A percentile compares a stretch with the other conserved stretches of the same genome.
phyloP scores from a whole-genome alignment of 2,329 filamentous ascomycete species.

The Thelonectria rubi region DNA sequence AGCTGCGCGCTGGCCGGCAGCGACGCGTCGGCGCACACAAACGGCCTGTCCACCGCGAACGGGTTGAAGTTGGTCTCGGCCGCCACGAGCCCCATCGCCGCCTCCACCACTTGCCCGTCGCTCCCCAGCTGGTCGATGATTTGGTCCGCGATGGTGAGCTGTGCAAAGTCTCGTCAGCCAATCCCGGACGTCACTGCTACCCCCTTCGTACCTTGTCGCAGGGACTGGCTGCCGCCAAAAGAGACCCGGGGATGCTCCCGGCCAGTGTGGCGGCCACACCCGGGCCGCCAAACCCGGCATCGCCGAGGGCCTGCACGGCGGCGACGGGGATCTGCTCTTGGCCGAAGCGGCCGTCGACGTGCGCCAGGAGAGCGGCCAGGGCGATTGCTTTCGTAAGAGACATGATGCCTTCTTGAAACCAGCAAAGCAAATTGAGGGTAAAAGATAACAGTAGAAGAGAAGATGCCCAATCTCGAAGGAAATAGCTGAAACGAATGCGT shows the following conservation, averaged over 20 bases:
- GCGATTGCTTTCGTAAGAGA: constrained; percentile 30
- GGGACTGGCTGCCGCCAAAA: constrained; percentile 71
- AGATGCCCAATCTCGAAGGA: constrained; percentile 33
- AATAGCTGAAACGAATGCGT: constrained; percentile 41
- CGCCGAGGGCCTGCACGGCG: constrained; percentile 61
- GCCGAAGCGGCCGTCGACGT: constrained; percentile 66
- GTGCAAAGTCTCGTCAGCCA: constrained; percentile 33
- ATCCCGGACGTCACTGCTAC: not conserved
- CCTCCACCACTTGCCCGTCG: constrained; percentile 67
- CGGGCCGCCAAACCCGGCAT: constrained; percentile 58
- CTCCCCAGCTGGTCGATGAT: constrained; percentile 70
- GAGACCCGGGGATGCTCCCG: constrained; percentile 67
- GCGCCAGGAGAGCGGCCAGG: constrained; percentile 46
- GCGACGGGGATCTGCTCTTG: constrained; percentile 69
- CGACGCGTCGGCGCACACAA: constrained; percentile 69
- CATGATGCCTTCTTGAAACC: constrained; percentile 19
- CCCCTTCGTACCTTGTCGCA: constrained; percentile 64
- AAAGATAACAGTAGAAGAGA: constrained; percentile 25
- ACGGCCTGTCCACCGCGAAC: constrained; percentile 66
- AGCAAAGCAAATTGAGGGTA: constrained; percentile 17
- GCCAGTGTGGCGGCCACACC: constrained; percentile 72
- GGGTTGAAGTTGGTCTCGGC: constrained; percentile 81
- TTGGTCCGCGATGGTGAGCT: constrained; percentile 70
- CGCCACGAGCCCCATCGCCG: constrained; percentile 69
- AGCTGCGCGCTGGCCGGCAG: constrained; percentile 69